phyloP scores from a whole-genome alignment of 805 yeast genomes.

The Schwanniomyces sp. region DNA sequence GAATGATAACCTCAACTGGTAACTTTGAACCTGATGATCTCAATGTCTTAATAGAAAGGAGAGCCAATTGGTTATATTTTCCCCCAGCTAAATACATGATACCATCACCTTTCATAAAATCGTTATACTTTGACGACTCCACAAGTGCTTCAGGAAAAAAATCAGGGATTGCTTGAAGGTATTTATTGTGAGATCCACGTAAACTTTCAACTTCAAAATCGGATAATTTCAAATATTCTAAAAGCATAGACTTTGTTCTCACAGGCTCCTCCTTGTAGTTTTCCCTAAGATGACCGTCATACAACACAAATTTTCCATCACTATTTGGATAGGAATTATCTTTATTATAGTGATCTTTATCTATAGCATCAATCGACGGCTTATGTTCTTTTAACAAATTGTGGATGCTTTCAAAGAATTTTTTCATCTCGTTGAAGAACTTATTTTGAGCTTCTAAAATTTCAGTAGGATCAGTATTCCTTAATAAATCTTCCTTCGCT shows the following conservation, averaged over 20 bases:
- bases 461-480: neutral
- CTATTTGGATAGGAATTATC: slow-evolving; percentile 16
- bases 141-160: slow-evolving; percentile 20
- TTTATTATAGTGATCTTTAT: slow-evolving; percentile 26
- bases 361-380: slow-evolving; percentile 21
- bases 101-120: slow-evolving; percentile 38
- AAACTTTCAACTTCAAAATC: slow-evolving; percentile 18
- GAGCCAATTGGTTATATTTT: slow-evolving; percentile 32
- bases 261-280: slow-evolving; percentile 27
- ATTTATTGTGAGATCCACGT: slow-evolving; percentile 19
- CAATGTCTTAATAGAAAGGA: slow-evolving; percentile 31
- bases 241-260: slow-evolving; percentile 24
- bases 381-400: slow-evolving; percentile 14
- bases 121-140: slow-evolving; percentile 18
- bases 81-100: slow-evolving; percentile 42
- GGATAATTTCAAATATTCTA: slow-evolving; percentile 18
- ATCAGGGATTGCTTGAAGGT: slow-evolving; percentile 19
- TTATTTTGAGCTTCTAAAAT: neutral
- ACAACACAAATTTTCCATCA: slow-evolving; percentile 26
- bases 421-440: slow-evolving; percentile 7
- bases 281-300: slow-evolving; percentile 37
- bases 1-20: slow-evolving; percentile 39
- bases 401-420: slow-evolving; percentile 21
- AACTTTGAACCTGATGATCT: slow-evolving; percentile 31
- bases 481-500: neutral